Conservation (phyloP, 2,329 filamentous ascomycete species). For the Rasamsonia emersonii region DNA sequence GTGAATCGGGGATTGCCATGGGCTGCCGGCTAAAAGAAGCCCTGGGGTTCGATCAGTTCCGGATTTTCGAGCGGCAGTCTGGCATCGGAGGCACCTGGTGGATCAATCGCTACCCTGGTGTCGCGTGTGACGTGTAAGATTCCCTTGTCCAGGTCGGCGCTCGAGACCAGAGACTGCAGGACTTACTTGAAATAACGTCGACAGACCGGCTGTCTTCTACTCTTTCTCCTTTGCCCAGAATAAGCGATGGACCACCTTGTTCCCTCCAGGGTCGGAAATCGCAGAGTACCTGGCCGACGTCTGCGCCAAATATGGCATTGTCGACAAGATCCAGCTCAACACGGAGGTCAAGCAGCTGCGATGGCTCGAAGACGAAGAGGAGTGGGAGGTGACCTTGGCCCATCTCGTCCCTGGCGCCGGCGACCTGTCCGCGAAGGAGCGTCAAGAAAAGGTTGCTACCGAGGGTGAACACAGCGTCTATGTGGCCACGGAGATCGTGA, state of each 20-base stretch:
- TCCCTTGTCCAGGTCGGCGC: not conserved
- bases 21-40: conserved; percentile 50
- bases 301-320: conserved; percentile 44
- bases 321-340: conserved; percentile 51
- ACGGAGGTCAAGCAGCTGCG: conserved; percentile 46
- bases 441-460: conserved; percentile 34
- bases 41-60: conserved; percentile 51
- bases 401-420: conserved; percentile 46
- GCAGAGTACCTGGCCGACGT: conserved; percentile 45
- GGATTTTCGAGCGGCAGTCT: conserved; percentile 51
- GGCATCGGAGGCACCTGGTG: conserved; percentile 58
- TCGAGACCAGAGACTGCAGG: not conserved
- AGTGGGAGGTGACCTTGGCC: conserved; percentile 48
- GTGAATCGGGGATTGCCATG: conserved; percentile 55
- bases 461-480: conserved; percentile 42
- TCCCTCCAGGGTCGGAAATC: conserved; percentile 43
- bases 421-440: conserved; percentile 43
- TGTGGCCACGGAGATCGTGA: conserved; percentile 42
- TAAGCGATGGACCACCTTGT: conserved; percentile 41
- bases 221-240: conserved; percentile 50
- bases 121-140: conserved; percentile 47
- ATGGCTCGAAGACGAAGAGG: conserved; percentile 45
- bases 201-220: conserved; percentile 47
- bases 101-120: conserved; percentile 53
- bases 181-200: conserved; percentile 4